phyloP scores from a whole-genome alignment of 1,284 basidiomycete genomes.

The Trametes sp. region DNA sequence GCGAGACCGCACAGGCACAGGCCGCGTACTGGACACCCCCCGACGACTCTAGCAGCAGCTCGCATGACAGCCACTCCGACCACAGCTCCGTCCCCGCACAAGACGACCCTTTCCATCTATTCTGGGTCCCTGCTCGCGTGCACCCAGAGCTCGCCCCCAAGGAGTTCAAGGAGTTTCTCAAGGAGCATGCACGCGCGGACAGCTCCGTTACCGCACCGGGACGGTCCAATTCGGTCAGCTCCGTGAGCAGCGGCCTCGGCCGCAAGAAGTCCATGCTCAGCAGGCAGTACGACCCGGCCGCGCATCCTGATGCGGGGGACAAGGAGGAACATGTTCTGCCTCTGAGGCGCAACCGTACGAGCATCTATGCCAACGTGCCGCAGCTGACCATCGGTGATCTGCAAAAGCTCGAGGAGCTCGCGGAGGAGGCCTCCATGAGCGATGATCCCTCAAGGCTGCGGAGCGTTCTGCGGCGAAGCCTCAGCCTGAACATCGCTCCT shows the following conservation, averaged over 20 bases:
- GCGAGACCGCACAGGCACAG: slow-evolving; percentile 61
- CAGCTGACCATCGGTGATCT: slow-evolving; percentile 92
- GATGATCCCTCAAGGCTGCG: slow-evolving; percentile 88
- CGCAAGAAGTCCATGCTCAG: slow-evolving; percentile 92
- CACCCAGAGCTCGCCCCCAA: slow-evolving; percentile 98
- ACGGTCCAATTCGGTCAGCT: slow-evolving; percentile 48
- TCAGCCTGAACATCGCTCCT: slow-evolving; percentile 88
- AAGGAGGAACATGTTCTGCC: slow-evolving; percentile 70
- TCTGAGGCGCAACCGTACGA: slow-evolving; percentile 70
- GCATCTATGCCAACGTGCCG: slow-evolving; percentile 67
- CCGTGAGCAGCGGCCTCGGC: slow-evolving; percentile 56
- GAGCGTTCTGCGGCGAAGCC: slow-evolving; percentile 83
- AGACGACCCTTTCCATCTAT: slow-evolving; percentile 87
- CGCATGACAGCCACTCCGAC: slow-evolving; percentile 31
- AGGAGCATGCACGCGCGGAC: slow-evolving; percentile 86
- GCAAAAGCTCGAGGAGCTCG: slow-evolving; percentile 91
- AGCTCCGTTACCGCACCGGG: slow-evolving; percentile 46
- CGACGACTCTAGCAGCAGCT: slow-evolving; percentile 52
- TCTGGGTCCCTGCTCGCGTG: slow-evolving; percentile 96
- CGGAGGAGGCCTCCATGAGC: slow-evolving; percentile 85
- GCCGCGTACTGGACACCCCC: slow-evolving; percentile 57
- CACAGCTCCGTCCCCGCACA: slow-evolving; percentile 19
- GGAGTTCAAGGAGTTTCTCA: slow-evolving; percentile 94
- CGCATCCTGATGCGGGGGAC: slow-evolving; percentile 77
- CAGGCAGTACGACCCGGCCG: slow-evolving; percentile 82